phyloP scores from a whole-genome alignment of 2,329 filamentous ascomycete genomes.

The Aspergillus awamori region DNA sequence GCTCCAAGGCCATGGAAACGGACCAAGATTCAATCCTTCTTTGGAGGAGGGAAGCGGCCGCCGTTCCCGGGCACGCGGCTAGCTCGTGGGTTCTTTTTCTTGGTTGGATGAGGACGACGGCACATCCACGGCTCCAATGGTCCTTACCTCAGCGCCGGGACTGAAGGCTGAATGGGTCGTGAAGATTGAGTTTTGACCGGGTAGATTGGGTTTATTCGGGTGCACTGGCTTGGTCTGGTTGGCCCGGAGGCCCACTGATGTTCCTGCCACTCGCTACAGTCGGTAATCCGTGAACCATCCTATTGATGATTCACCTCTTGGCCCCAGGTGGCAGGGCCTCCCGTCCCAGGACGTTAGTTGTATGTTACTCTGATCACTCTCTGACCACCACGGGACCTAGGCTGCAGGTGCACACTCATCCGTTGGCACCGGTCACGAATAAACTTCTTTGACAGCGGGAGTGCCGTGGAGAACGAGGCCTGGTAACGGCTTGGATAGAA shows the following conservation, averaged over 20 bases:
- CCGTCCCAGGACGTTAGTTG: not conserved
- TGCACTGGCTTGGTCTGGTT: conserved; percentile 2
- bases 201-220: conserved; percentile 12
- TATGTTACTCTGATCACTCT: not conserved
- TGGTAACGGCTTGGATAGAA: conserved; percentile 2
- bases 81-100: not conserved
- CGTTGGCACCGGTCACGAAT: not conserved
- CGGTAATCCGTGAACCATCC: not conserved
- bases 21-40: not conserved
- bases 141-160: conserved; percentile 13
- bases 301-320: not conserved
- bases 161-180: conserved; percentile 8
- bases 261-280: conserved; percentile 5
- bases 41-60: not conserved
- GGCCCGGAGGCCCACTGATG: conserved; percentile 7
- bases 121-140: not conserved
- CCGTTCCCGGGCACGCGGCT: not conserved
- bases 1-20: conserved; percentile 1
- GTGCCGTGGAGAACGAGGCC: not conserved
- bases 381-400: not conserved
- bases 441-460: conserved; percentile 13
- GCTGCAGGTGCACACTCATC: not conserved
- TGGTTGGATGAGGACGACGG: not conserved
- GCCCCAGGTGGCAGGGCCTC: not conserved
- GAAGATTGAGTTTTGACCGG: conserved; percentile 14